These are phyloP conservation scores for Ascobolus immersus DNA, from an alignment of 495 filamentous ascomycete genomes.

Conservation along the genomic window DNA sequence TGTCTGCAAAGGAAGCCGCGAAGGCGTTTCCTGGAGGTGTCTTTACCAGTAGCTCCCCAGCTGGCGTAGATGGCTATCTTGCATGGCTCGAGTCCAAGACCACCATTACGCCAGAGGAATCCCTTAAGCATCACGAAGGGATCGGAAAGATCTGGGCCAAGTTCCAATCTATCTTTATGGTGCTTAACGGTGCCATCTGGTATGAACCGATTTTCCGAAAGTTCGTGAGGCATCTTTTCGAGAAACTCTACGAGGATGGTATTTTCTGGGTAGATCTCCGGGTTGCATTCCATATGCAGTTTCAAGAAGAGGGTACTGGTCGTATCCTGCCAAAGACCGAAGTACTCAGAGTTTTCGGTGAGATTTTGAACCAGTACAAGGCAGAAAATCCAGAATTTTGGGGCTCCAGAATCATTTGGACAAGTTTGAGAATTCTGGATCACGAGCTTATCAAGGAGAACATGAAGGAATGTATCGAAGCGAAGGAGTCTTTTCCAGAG, in stretches of 20 bases:
- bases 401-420: slow-evolving; percentile 77
- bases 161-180: slow-evolving; percentile 41
- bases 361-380: slow-evolving; percentile 58
- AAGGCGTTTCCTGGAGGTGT: slow-evolving; percentile 39
- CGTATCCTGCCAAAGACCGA: slow-evolving; percentile 20
- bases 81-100: slow-evolving; percentile 53
- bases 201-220: slow-evolving; percentile 79
- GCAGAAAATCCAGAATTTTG: slow-evolving; percentile 41
- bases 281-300: slow-evolving; percentile 10
- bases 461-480: slow-evolving; percentile 65
- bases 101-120: slow-evolving; percentile 41
- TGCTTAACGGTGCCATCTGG: slow-evolving; percentile 46
- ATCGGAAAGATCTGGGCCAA: slow-evolving; percentile 55
- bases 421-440: slow-evolving; percentile 34
- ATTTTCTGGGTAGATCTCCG: slow-evolving; percentile 52
- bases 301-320: slow-evolving; percentile 9
- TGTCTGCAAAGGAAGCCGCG: slow-evolving; percentile 39
- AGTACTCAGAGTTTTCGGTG: slow-evolving; percentile 42
- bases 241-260: slow-evolving; percentile 44
- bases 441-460: slow-evolving; percentile 41
- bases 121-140: slow-evolving; percentile 56
- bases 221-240: slow-evolving; percentile 42
- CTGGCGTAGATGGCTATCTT: slow-evolving; percentile 41
- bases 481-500: slow-evolving; percentile 53
- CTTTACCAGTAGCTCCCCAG: not conserved